These are phyloP conservation scores for Tulasnella sp. DNA, from an alignment of 768 basidiomycete species.

Conservation along the genomic window DNA sequence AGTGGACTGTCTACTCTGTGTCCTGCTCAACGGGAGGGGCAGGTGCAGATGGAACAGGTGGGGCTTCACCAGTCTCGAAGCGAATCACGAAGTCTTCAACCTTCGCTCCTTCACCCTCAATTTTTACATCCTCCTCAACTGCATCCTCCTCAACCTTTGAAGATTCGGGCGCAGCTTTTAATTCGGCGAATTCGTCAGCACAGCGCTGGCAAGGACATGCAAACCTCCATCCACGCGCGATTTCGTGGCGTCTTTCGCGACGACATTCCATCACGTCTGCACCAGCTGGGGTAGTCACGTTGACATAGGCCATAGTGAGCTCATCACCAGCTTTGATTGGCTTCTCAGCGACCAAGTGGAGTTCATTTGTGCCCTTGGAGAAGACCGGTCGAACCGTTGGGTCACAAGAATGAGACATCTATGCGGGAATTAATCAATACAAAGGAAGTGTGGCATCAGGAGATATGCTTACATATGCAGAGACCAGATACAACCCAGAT, in stretches of 20 bases:
- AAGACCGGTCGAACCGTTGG: slow-evolving; percentile 58
- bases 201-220: slow-evolving; percentile 62
- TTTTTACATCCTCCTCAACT: slow-evolving; percentile 1
- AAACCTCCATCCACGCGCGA: slow-evolving; percentile 73
- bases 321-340: slow-evolving; percentile 64
- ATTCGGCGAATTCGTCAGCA: slow-evolving; percentile 34
- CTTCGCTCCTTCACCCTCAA: slow-evolving; percentile 9
- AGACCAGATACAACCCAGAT: slow-evolving; percentile 59
- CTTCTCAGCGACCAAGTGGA: slow-evolving; percentile 53
- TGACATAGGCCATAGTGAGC: slow-evolving; percentile 63
- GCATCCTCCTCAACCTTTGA: background rate
- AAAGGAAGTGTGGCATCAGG: background rate
- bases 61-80: slow-evolving; percentile 6
- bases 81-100: slow-evolving; percentile 2
- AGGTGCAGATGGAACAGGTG: too few relatives aligned
- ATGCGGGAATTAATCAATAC: background rate
- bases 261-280: slow-evolving; percentile 38
- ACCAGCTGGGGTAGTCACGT: slow-evolving; percentile 43
- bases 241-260: slow-evolving; percentile 52
- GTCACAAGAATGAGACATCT: slow-evolving; percentile 60
- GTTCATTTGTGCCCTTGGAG: slow-evolving; percentile 48
- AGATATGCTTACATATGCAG: slow-evolving; percentile 44
- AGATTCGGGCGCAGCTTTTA: background rate
- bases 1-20: too few relatives aligned
- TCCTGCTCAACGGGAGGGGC: too few relatives aligned